Conservation (phyloP, 371 early-diverging fungal genomes). For the Batkoa obscura region DNA sequence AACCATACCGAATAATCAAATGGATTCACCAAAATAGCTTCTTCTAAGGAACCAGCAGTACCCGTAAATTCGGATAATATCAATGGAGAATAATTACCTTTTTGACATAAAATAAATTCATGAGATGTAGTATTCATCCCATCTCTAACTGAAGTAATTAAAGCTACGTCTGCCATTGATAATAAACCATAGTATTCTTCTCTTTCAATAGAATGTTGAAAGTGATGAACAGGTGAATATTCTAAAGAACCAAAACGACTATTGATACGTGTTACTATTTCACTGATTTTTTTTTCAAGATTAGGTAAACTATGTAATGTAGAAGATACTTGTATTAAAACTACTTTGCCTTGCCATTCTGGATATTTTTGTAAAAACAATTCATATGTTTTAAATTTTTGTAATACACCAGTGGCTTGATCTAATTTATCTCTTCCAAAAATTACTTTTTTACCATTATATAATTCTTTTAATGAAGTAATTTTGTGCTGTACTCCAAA, state of each 20-base stretch:
- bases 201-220: constrained; percentile 80
- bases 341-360: constrained; percentile 70
- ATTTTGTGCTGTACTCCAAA: constrained; percentile 28
- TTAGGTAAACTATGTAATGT: constrained; percentile 26
- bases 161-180: constrained; percentile 78
- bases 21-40: constrained; percentile 89
- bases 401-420: constrained; percentile 93
- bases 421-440: constrained; percentile 97
- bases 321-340: constrained; percentile 66
- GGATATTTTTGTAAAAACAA: constrained; percentile 77
- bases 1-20: constrained; percentile 62
- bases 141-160: constrained; percentile 92
- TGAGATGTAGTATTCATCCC: constrained; percentile 99
- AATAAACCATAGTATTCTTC: constrained; percentile 93
- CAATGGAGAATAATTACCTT: constrained; percentile 67
- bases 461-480: constrained; percentile 57
- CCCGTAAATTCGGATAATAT: constrained; percentile 96
- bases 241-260: constrained; percentile 86
- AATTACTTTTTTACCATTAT: constrained; percentile 85
- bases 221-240: constrained; percentile 85
- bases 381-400: constrained; percentile 90
- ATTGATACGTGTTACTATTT: constrained; percentile 83
- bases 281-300: constrained; percentile 68
- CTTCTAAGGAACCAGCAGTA: constrained; percentile 78
- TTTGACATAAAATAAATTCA: constrained; percentile 94